phyloP scores from a whole-genome alignment of 139 green algal species.

The Parachlorella kessleri region DNA sequence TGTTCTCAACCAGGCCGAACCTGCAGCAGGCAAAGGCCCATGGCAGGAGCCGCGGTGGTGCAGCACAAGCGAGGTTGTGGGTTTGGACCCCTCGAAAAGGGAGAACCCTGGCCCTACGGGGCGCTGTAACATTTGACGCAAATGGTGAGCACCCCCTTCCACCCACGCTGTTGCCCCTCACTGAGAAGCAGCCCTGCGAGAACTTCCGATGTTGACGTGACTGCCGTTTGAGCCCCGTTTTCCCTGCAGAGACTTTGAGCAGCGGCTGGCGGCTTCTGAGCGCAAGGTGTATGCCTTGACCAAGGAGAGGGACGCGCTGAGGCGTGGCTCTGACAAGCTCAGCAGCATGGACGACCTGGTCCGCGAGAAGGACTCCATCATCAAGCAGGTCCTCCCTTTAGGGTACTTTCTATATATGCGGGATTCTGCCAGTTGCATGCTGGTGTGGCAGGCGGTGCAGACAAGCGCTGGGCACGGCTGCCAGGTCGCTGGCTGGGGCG shows the following conservation, averaged over 20 bases:
- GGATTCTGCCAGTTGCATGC: slow-evolving; percentile 40
- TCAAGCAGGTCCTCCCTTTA: slow-evolving; percentile 67
- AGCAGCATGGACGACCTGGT: slow-evolving; percentile 67
- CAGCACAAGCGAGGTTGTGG: neutral
- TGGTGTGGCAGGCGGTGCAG: neutral
- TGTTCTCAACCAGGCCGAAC: too few species aligned
- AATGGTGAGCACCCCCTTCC: too few species aligned
- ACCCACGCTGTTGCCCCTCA: too few species aligned
- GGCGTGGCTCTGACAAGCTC: slow-evolving; percentile 71
- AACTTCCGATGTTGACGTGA: too few species aligned
- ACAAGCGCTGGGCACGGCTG: neutral
- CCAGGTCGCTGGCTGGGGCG: too few species aligned
- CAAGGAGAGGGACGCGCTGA: slow-evolving; percentile 92
- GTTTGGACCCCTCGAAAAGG: too few species aligned
- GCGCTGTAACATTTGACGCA: too few species aligned
- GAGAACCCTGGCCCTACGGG: too few species aligned
- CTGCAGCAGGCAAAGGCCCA: neutral
- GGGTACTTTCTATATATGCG: too few species aligned
- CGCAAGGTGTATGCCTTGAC: slow-evolving; percentile 87
- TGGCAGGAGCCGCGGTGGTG: neutral
- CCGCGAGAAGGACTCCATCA: slow-evolving; percentile 94
- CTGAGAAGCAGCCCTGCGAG: too few species aligned
- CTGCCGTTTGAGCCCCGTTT: too few species aligned
- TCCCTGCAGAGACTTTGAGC: slow-evolving; percentile 70
- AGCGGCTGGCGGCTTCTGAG: slow-evolving; percentile 44